These are phyloP conservation scores for Hyphopichia wangnamkhiaoensis DNA, from an alignment of 1,139 yeast species.

Conservation along the genomic window DNA sequence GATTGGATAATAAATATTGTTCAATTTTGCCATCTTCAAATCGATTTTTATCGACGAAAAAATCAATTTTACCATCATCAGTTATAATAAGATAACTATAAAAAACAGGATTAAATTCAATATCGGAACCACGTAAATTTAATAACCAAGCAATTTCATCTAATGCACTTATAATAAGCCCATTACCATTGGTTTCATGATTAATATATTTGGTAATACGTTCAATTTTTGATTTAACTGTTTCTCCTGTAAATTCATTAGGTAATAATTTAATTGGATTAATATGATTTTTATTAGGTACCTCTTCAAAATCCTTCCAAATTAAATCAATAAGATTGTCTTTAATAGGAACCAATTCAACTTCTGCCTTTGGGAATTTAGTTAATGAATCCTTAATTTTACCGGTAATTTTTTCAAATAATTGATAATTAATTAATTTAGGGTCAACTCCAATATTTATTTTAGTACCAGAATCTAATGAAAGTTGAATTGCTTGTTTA, in stretches of 20 bases:
- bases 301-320: conserved; percentile 59
- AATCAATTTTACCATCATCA: conserved; percentile 43
- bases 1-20: conserved; percentile 35
- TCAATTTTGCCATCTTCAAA: conserved; percentile 29
- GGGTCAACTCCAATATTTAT: conserved; percentile 57
- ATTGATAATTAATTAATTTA: conserved; percentile 57
- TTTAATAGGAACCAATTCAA: conserved; percentile 62
- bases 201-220: conserved; percentile 46
- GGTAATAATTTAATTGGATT: conserved; percentile 43
- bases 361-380: conserved; percentile 38
- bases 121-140: conserved; percentile 77
- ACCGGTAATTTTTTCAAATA: conserved; percentile 26
- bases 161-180: conserved; percentile 66
- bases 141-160: conserved; percentile 95
- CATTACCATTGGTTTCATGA: conserved; percentile 36
- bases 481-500: conserved; percentile 56
- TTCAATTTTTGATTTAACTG: conserved; percentile 42
- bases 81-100: conserved; percentile 73
- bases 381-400: conserved; percentile 22
- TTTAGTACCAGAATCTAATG: conserved; percentile 44
- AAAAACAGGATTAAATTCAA: conserved; percentile 89
- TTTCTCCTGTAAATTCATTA: conserved; percentile 50
- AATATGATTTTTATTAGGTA: conserved; percentile 31
- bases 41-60: conserved; percentile 47
- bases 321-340: conserved; percentile 75